Base-by-base conservation (phyloP, 257 asterid species). In the Gynochthodes officinalis region DNA sequence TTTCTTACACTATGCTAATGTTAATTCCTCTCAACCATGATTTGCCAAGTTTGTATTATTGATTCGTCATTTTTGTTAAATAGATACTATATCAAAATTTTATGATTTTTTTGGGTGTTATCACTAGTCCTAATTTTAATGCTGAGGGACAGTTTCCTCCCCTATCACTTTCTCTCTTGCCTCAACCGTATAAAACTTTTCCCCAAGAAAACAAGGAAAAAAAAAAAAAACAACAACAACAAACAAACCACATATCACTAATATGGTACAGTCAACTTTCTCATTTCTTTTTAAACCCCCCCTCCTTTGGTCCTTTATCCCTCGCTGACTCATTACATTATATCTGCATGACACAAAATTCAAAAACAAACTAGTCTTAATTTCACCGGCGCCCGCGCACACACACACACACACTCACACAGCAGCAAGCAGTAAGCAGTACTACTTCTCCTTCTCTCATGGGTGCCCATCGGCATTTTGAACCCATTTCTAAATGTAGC, bases 251-350 rank as follows among this genome's bases (percentile, higher is more conserved):
- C 37, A 35, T 25, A 33, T 42, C 43, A 23, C 67, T 39, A 55
- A 3, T 23, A 0, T 42, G 18, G 3, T n/a, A 10, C 5, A 25
- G 23, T 5, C 79, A 73, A 73, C 67, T 63, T 73, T 77, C 79
- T 70, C 85, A 63, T 69, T 74, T 70, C 90, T 84, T 87, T 89
- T 83, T 91, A 86, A 80, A 86, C 84, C 88, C 88, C 75, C 35
- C 54, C 50, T 19, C 68, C 57, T 85, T n/a, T 37, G 12, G 40
- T 28, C 50, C 81, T 70, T 15, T 75, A 70, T 46, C 40, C 19
- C 23, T 28, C 37, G 6, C 61, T 9, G 53, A 15, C 39, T 61
- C 19, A 39, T 44, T 76, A 23, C 42, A 5, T 43, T n/a, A 35
- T 30, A 1, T 63, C 19, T 64, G 48, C 70, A 35, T 58, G 54